Base-by-base conservation (phyloP, 768 basidiomycete species). In the Mycena vitilis region DNA sequence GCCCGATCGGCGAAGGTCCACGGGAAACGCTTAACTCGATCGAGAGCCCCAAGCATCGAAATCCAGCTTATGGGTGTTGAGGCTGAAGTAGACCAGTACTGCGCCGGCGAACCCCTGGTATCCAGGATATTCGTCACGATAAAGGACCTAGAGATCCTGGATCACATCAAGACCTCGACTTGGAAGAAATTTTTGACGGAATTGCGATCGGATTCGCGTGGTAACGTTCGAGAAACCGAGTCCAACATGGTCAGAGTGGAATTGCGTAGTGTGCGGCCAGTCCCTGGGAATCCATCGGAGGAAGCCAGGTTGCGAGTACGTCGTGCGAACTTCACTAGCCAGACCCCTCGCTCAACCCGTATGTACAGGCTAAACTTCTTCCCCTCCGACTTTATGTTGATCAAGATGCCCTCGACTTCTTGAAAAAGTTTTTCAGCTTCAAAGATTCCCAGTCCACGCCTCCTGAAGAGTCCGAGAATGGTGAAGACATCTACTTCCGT, bases 181-280 rank as follows among this genome's bases (percentile, higher is more conserved):
- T 99, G 98, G 98, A 93, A 91, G 81, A 99, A 97, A 78, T 99
- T 99, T 78, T 81, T 99, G 66, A 96, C 95, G 5, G 89, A 89
- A 61, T 84, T 98, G 75, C 88, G 92, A 45, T 86, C 92, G 9
- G 95, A 97, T 80, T 90, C 93, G 18, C 88, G 88, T 63, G 97
- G 97, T 0, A 94, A 96, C 75, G 81, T 96, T 15, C 87, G 96
- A 40, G 95, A 98, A 80, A 95, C 94, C 6, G 94, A 89, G 56
- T 96, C 95, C 7, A 89, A 94, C 74, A 99, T 99, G 97, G 90
- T 95, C n/a, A 88, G 91, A 34, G 81, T 96, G 10, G 95, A 97
- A 75, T 78, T 99, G 55, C 84, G 85, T 54, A 90, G 82, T 53
- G 88, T 98, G 37, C 87, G 86, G 62, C 94, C 96, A 54, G 89